Base-by-base conservation (phyloP, 192 early-diverging fungal genomes). In the Linnemannia schmuckeri region DNA sequence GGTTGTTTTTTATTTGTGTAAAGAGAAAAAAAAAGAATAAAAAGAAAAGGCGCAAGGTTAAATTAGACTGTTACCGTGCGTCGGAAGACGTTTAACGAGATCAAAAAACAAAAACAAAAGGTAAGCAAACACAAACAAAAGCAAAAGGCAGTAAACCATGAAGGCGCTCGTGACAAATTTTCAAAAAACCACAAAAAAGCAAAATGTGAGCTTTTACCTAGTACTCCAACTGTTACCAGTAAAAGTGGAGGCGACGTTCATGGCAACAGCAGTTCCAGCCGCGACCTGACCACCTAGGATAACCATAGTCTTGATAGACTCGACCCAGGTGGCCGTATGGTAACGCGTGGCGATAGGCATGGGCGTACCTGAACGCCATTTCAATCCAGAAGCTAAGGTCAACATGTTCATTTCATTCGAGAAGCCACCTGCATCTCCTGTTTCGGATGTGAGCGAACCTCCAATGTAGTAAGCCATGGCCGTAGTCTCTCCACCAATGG, bases 261-360 rank as follows among this genome's bases (percentile, higher is more conserved):
- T 57, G 35, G 27, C 20, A 9, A 72, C 22, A 40, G 49, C 77
- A 1, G 8, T 24, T 20, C 79, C 79, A 15, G 27, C 27, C 0
- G 22, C 27, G 42, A 52, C 38, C 27, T 66, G 78, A 18, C 85
- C 85, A 20, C 85, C 85, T 5, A 87, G 30, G 24, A 87, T 68
- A 2, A 87, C 42, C 10, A 78, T 0, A 10, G 72, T 79, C 13
- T 61, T 68, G 40, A 70, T 46, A 33, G 30, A 35, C 3, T 55
- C 61, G 35, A 87, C 54, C 40, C 41, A 87, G 18, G 76, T 87
- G 0, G 80, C 85, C 7, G 85, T 81, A 70, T 87, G 85, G 42
- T 74, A 81, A 10, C 54, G 80, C 4, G 54, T 40, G 12, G 72
- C 55, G 6, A 17, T 8, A 4, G 38, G 35, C 74, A 86, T 77